A percentile compares a stretch with the other conserved stretches of the same genome.
Evolutionary conservation across 2,329 filamentous ascomycete genomes (phyloP).

Genomic region (Verticillium albo-atrum): DNA sequence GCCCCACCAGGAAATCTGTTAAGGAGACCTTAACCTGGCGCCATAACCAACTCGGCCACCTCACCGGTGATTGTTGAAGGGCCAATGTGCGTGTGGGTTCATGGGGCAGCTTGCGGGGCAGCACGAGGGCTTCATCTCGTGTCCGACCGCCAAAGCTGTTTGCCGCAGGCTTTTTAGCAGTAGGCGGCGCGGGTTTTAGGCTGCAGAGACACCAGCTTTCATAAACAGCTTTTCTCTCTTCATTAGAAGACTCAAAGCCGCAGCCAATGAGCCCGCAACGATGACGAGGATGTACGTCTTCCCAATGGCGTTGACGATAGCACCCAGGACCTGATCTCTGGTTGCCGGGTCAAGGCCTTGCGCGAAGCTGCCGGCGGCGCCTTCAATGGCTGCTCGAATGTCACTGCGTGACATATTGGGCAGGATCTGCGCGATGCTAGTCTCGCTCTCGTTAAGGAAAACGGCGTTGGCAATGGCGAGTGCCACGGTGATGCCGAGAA

Average conservation of each 20-base stretch:
- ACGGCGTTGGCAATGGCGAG: slow-evolving; percentile 6
- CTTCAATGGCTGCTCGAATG: slow-evolving; percentile 14
- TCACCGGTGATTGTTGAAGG: not conserved
- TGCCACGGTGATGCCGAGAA: slow-evolving; percentile 6
- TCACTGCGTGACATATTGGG: not conserved
- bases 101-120: not conserved
- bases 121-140: not conserved
- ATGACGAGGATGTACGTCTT: slow-evolving; percentile 21
- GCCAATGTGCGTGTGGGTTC: not conserved
- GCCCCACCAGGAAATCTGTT: not conserved
- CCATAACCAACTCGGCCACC: not conserved
- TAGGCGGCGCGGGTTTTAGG: slow-evolving; percentile 4
- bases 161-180: not conserved
- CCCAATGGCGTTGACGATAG: slow-evolving; percentile 17
- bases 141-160: not conserved
- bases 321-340: slow-evolving; percentile 15
- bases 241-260: slow-evolving; percentile 13
- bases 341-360: slow-evolving; percentile 8
- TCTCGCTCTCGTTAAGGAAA: slow-evolving; percentile 9
- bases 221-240: slow-evolving; percentile 10
- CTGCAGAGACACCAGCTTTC: not conserved
- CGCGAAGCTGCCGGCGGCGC: slow-evolving; percentile 8
- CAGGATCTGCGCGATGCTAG: not conserved
- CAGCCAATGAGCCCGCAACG: slow-evolving; percentile 30
- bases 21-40: not conserved